Conservation (phyloP, 106 monocot species). For the Acorus calamus region DNA sequence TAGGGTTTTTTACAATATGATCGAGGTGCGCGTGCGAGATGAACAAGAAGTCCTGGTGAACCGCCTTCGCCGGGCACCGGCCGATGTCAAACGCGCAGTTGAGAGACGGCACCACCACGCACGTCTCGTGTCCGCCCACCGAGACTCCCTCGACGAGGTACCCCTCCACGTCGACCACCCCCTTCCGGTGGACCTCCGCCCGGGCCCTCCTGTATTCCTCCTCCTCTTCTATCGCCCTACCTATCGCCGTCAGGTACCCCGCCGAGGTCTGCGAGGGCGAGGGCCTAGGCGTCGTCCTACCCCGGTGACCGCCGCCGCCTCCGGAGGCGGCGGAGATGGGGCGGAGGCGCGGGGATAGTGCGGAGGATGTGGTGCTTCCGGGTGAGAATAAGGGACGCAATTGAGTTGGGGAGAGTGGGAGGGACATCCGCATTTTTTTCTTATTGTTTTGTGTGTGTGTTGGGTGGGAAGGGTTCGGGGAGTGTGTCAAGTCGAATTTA, state of each 20-base stretch:
- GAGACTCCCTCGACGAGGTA: constrained; percentile 72
- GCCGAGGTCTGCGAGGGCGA: constrained; percentile 2
- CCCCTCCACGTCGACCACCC: constrained; percentile 72
- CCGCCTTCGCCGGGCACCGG: constrained; percentile 61
- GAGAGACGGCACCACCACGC: constrained; percentile 60
- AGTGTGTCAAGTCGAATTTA: too few species aligned
- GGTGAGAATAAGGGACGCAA: too few species aligned
- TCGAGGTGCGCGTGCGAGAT: constrained; percentile 93
- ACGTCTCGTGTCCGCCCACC: constrained; percentile 86
- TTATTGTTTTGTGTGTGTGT: too few species aligned
- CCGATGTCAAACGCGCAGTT: constrained; percentile 88
- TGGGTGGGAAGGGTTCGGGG: too few species aligned
- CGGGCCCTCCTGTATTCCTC: constrained; percentile 82
- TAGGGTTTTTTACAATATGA: constrained; percentile 65
- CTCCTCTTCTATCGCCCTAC: constrained; percentile 62
- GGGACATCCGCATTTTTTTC: too few species aligned
- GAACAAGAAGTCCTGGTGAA: constrained; percentile 81
- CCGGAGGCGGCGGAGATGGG: neutral
- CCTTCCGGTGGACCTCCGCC: constrained; percentile 71
- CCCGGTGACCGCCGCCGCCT: neutral
- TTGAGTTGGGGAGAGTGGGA: too few species aligned
- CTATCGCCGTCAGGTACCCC: constrained; percentile 54
- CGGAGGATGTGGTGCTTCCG: neutral
- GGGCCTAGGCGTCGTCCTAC: neutral
- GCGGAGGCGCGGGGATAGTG: neutral